These are phyloP conservation scores for Fraxinus platypoda DNA, from an alignment of 305 asterid species.

Conservation along the genomic window DNA sequence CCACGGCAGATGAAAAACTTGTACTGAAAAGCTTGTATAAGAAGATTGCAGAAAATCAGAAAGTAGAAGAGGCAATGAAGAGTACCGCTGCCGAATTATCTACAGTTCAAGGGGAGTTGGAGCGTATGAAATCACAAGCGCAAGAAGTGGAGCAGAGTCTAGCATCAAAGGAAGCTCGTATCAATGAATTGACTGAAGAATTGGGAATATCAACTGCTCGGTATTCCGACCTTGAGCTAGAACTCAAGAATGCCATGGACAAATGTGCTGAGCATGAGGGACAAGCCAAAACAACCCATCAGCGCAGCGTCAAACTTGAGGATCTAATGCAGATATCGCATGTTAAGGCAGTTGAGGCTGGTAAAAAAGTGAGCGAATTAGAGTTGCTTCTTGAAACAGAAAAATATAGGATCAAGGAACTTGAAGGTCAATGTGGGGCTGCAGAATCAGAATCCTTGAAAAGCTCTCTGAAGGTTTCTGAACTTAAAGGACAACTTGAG, in stretches of 20 bases:
- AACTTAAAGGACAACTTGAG: constrained; percentile 63
- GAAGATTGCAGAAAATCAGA: constrained; percentile 54
- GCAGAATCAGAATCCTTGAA: constrained; percentile 51
- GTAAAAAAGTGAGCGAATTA: too few relatives aligned
- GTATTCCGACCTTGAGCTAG: constrained; percentile 62
- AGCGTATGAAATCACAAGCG: constrained; percentile 56
- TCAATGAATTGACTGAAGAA: constrained; percentile 49
- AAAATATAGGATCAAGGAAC: constrained; percentile 67
- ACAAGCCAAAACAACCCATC: constrained; percentile 51
- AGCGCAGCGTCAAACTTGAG: constrained; percentile 74
- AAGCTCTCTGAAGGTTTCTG: constrained; percentile 48
- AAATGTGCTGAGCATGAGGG: constrained; percentile 67
- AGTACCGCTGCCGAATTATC: constrained; percentile 51
- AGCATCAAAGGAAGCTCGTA: constrained; percentile 57
- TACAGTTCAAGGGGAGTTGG: constrained; percentile 54
- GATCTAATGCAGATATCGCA: constrained; percentile 61
- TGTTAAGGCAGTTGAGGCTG: constrained; percentile 51
- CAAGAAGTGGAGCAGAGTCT: constrained; percentile 52
- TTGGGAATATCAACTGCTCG: constrained; percentile 48
- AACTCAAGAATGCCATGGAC: constrained; percentile 46
- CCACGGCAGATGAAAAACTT: constrained; percentile 44
- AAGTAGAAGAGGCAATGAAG: constrained; percentile 61
- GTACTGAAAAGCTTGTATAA: constrained; percentile 53
- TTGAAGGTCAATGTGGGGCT: constrained; percentile 61
- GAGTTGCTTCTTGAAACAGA: constrained; percentile 63